Conservation (phyloP, 1,139 yeast species). For the Yamadazyma friedrichii region DNA sequence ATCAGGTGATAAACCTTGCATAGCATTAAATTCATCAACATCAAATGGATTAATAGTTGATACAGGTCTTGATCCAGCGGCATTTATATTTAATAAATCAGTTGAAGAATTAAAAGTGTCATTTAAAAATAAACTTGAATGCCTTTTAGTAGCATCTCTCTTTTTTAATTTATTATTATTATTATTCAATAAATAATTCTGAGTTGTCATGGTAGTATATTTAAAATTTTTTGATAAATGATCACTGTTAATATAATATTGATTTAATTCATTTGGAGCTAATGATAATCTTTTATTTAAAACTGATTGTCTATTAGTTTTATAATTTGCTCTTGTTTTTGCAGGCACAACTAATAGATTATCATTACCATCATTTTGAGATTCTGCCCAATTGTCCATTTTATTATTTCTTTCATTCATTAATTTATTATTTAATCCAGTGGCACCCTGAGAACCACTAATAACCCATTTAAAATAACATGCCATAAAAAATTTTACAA, state of each 20-base stretch:
- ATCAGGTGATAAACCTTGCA: conserved; percentile 62
- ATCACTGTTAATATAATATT: conserved; percentile 38
- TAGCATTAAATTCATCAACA: conserved; percentile 33
- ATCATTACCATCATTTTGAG: conserved; percentile 32
- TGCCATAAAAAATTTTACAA: conserved; percentile 76
- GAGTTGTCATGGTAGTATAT: conserved; percentile 58
- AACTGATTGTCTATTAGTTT: conserved; percentile 45
- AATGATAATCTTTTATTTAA: conserved; percentile 40
- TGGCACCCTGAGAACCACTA: conserved; percentile 79
- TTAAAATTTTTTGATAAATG: conserved; percentile 43
- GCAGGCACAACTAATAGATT: conserved; percentile 54
- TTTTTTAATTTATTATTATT: conserved; percentile 9
- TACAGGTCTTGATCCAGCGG: conserved; percentile 22
- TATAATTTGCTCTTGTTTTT: conserved; percentile 50
- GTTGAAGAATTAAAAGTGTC: conserved; percentile 34
- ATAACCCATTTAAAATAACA: conserved; percentile 86
- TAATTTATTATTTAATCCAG: conserved; percentile 48
- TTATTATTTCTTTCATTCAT: conserved; percentile 53
- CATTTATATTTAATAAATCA: conserved; percentile 25
- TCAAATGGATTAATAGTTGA: conserved; percentile 44
- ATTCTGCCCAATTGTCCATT: conserved; percentile 77
- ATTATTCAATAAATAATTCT: conserved; percentile 37
- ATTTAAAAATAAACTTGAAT: conserved; percentile 27
- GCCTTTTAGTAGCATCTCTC: conserved; percentile 9
- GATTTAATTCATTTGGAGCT: conserved; percentile 42